Evolutionary conservation across 2,329 filamentous ascomycete genomes (phyloP).

Genomic region (Pyricularia grisea): DNA sequence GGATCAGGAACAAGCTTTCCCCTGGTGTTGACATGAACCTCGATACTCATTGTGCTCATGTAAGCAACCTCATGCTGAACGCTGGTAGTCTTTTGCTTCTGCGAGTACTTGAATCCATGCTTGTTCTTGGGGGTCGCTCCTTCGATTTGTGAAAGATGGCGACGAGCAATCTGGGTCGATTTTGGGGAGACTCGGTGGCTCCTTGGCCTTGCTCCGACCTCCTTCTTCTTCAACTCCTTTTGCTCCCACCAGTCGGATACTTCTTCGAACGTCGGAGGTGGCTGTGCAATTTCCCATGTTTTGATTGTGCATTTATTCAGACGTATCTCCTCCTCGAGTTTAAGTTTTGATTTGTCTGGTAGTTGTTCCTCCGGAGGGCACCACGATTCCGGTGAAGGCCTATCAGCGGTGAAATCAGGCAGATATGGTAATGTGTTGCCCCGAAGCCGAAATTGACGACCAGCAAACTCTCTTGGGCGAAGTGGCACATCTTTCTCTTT

Average conservation of each 20-base stretch:
- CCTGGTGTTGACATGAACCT: constrained; percentile 83
- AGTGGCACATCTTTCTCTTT: constrained; percentile 75
- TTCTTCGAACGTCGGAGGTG: constrained; percentile 61
- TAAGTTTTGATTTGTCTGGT: constrained; percentile 40
- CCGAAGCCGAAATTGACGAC: constrained; percentile 71
- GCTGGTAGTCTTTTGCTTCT: constrained; percentile 63
- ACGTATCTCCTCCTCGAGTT: constrained; percentile 39
- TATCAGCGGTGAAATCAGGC: constrained; percentile 63
- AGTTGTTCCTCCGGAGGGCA: constrained; percentile 38
- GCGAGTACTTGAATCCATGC: constrained; percentile 78
- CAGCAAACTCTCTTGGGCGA: constrained; percentile 72
- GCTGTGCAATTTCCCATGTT: constrained; percentile 66
- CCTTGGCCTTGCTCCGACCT: constrained; percentile 6
- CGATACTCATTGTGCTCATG: constrained; percentile 94
- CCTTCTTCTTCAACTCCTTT: constrained; percentile 14
- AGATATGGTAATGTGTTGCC: constrained; percentile 71
- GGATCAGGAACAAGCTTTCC: constrained; percentile 78
- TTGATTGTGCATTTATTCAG: constrained; percentile 50
- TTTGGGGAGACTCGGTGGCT: constrained; percentile 7
- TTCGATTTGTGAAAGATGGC: constrained; percentile 71
- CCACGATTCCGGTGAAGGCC: constrained; percentile 43
- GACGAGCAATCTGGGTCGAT: constrained; percentile 9
- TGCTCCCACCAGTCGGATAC: constrained; percentile 60
- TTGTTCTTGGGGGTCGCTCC: constrained; percentile 76
- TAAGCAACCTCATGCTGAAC: constrained; percentile 80